phyloP scores from a whole-genome alignment of 1,139 yeast species.

The Candida mesenterica region DNA sequence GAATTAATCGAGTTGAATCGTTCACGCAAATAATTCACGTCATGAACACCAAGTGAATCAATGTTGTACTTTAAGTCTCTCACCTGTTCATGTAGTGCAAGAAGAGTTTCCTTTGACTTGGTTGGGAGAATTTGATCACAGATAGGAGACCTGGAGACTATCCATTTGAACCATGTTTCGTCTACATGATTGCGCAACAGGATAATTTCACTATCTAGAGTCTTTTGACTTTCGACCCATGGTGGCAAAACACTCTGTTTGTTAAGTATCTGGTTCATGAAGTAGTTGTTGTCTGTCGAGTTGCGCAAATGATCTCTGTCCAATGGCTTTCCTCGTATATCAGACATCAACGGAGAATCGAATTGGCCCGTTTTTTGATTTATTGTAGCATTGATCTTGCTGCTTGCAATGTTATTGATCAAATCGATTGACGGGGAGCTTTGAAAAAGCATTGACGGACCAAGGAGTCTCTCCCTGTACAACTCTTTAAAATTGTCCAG shows the following conservation, averaged over 20 bases:
- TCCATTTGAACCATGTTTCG: slow-evolving; percentile 41
- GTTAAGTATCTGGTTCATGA: slow-evolving; percentile 55
- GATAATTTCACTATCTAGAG: slow-evolving; percentile 46
- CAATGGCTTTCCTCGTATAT: slow-evolving; percentile 63
- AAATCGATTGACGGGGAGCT: slow-evolving; percentile 41
- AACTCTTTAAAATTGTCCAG: slow-evolving; percentile 60
- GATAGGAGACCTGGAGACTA: slow-evolving; percentile 22
- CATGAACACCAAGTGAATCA: slow-evolving; percentile 8
- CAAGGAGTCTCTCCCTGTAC: slow-evolving; percentile 61
- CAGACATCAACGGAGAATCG: slow-evolving; percentile 42
- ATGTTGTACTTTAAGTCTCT: slow-evolving; percentile 3
- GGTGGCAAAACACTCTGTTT: slow-evolving; percentile 82
- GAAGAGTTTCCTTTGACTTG: slow-evolving; percentile 2
- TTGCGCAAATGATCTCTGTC: slow-evolving; percentile 61
- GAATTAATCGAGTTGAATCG: slow-evolving; percentile 54
- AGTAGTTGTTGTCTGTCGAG: slow-evolving; percentile 40
- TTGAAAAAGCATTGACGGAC: slow-evolving; percentile 53
- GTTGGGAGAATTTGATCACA: slow-evolving; percentile 4
- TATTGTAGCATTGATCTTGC: slow-evolving; percentile 70
- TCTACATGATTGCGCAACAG: slow-evolving; percentile 47
- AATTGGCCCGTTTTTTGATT: slow-evolving; percentile 63
- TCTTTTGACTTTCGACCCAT: slow-evolving; percentile 81
- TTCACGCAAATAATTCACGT: slow-evolving; percentile 39
- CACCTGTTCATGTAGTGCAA: slow-evolving; percentile 3
- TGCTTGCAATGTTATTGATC: slow-evolving; percentile 68